Evolutionary conservation across 2,329 filamentous ascomycete species (phyloP).

Genomic region (Trichothecium sympodiale): DNA sequence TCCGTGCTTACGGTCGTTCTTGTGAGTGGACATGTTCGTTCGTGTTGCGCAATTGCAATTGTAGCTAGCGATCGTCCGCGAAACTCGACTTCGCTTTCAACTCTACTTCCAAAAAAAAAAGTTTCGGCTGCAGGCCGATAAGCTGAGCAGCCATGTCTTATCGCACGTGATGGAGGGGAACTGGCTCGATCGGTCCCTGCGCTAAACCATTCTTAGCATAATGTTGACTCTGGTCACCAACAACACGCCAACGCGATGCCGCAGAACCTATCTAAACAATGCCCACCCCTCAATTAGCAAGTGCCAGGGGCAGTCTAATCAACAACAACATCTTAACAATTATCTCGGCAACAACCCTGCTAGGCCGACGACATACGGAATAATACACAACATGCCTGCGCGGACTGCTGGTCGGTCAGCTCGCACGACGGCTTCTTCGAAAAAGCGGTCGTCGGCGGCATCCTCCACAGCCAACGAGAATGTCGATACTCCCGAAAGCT

Average conservation of each 20-base stretch:
- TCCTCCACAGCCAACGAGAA: slow-evolving; percentile 59
- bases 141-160: slow-evolving; percentile 14
- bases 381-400: slow-evolving; percentile 35
- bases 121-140: slow-evolving; percentile 6
- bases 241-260: neutral
- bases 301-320: too few relatives aligned
- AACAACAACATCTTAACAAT: neutral
- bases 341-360: too few relatives aligned
- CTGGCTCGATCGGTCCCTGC: neutral
- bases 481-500: slow-evolving; percentile 59
- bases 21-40: slow-evolving; percentile 16
- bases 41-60: neutral
- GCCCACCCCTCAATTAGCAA: slow-evolving; percentile 1
- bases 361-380: too few relatives aligned
- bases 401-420: slow-evolving; percentile 34
- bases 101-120: slow-evolving; percentile 14
- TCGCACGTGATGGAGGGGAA: slow-evolving; percentile 21
- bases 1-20: slow-evolving; percentile 24
- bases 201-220: slow-evolving; percentile 19
- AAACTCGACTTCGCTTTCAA: slow-evolving; percentile 5
- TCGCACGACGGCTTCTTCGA: slow-evolving; percentile 30
- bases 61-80: neutral
- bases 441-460: slow-evolving; percentile 30
- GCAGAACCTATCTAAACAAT: neutral
- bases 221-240: slow-evolving; percentile 18